phyloP scores from a whole-genome alignment of 768 basidiomycete species.

The Panus rudis region DNA sequence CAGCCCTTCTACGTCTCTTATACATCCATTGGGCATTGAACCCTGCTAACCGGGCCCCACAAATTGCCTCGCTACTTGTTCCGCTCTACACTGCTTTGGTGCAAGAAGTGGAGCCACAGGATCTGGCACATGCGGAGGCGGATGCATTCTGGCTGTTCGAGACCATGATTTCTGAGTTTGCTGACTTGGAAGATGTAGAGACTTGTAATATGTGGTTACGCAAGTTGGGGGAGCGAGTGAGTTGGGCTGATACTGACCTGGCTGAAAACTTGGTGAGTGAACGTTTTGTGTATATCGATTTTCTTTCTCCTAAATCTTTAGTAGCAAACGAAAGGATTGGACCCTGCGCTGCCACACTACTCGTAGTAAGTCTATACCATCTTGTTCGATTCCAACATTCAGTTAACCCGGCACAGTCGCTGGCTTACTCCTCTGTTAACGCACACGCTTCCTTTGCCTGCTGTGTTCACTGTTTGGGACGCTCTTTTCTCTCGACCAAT shows the following conservation, averaged over 20 bases:
- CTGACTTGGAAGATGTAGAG: conserved; percentile 67
- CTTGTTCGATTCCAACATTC: neutral
- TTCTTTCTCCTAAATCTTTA: neutral
- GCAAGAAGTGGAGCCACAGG: conserved; percentile 55
- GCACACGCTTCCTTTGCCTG: conserved; percentile 61
- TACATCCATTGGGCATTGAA: conserved; percentile 69
- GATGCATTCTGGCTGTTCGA: conserved; percentile 83
- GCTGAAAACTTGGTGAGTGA: conserved; percentile 48
- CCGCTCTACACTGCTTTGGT: conserved; percentile 58
- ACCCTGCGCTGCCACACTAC: conserved; percentile 70
- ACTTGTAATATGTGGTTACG: conserved; percentile 56
- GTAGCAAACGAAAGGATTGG: conserved; percentile 57
- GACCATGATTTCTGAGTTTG: conserved; percentile 62
- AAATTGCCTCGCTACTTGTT: conserved; percentile 62
- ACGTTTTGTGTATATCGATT: neutral
- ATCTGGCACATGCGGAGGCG: conserved; percentile 63
- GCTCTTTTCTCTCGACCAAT: conserved; percentile 54
- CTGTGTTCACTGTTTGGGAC: conserved; percentile 64
- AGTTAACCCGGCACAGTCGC: conserved; percentile 35
- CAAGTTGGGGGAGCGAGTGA: conserved; percentile 51
- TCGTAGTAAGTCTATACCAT: conserved; percentile 52
- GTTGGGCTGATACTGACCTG: conserved; percentile 60
- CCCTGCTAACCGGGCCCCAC: conserved; percentile 61
- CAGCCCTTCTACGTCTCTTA: conserved; percentile 60
- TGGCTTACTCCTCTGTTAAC: conserved; percentile 70